A percentile compares a stretch with the other conserved stretches of the same genome.
These are phyloP conservation scores for Pichia sp. DNA, from an alignment of 1,139 yeast genomes.

Conservation along the genomic window DNA sequence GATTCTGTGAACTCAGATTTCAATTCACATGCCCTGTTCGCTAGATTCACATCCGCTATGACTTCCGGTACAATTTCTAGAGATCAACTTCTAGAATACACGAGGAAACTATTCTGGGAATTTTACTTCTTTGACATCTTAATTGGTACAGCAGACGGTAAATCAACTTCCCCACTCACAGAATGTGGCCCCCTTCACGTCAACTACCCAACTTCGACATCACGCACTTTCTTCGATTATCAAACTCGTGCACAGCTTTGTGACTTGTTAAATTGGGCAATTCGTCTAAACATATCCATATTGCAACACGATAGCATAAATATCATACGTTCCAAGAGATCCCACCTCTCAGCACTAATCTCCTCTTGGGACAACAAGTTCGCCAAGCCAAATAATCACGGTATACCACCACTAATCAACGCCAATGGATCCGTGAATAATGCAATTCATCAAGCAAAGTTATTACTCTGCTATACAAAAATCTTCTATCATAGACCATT, in stretches of 20 bases:
- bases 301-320: background rate
- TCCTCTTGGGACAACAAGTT: background rate
- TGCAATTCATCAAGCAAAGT: slow-evolving; percentile 1
- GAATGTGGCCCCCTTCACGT: background rate
- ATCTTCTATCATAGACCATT: background rate
- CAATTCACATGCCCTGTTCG: background rate
- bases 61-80: background rate
- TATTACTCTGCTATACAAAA: background rate
- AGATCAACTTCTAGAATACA: background rate
- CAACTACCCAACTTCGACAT: background rate
- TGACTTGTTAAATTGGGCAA: background rate
- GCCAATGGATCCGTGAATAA: background rate
- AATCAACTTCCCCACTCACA: background rate
- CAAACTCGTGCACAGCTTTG: background rate
- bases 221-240: background rate
- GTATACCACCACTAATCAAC: background rate
- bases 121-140: background rate
- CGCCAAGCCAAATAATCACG: background rate
- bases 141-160: slow-evolving; percentile 1
- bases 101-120: slow-evolving; percentile 1
- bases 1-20: background rate
- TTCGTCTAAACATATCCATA: background rate
- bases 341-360: background rate
- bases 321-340: background rate
- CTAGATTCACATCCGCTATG: background rate